These are phyloP conservation scores for Sesbania bispinosa DNA, from an alignment of 306 rosid genomes.

Conservation along the genomic window DNA sequence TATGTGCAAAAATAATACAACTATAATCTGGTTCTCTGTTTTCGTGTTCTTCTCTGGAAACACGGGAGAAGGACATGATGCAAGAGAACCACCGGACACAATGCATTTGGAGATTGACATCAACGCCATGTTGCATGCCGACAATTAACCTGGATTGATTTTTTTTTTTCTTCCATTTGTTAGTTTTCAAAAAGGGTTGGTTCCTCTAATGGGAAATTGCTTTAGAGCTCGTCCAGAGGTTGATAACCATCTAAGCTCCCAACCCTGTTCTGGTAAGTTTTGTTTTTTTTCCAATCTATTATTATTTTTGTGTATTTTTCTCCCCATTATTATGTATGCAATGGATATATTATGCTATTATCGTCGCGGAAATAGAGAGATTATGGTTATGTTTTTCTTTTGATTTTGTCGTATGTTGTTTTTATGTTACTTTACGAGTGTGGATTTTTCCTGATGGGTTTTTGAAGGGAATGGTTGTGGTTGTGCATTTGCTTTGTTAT, in stretches of 20 bases:
- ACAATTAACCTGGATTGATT: not conserved
- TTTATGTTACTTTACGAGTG: not conserved
- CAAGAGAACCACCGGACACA: not conserved
- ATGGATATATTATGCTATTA: not conserved
- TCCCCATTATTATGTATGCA: not conserved
- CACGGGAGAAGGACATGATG: constrained; percentile 31
- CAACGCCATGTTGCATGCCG: not conserved
- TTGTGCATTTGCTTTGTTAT: too few species aligned
- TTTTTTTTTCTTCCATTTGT: not conserved
- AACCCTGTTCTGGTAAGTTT: constrained; percentile 17
- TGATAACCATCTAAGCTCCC: constrained; percentile 11
- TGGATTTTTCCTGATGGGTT: not conserved
- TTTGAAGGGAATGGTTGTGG: too few species aligned
- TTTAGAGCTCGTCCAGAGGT: constrained; percentile 26
- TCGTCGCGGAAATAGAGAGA: not conserved
- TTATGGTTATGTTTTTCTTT: not conserved
- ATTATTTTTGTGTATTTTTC: not conserved
- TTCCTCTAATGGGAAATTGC: constrained; percentile 43
- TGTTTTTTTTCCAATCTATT: not conserved
- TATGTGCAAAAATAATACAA: not conserved
- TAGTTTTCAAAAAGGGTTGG: not conserved
- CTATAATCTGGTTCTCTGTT: constrained; percentile 8
- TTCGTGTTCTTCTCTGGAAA: constrained; percentile 36
- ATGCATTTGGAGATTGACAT: not conserved
- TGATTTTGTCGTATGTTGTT: not conserved